Evolutionary conservation across 2,329 filamentous ascomycete genomes (phyloP), one percentile per base, ranked within the genome.

Genomic region (Aspergillus sp.): DNA sequence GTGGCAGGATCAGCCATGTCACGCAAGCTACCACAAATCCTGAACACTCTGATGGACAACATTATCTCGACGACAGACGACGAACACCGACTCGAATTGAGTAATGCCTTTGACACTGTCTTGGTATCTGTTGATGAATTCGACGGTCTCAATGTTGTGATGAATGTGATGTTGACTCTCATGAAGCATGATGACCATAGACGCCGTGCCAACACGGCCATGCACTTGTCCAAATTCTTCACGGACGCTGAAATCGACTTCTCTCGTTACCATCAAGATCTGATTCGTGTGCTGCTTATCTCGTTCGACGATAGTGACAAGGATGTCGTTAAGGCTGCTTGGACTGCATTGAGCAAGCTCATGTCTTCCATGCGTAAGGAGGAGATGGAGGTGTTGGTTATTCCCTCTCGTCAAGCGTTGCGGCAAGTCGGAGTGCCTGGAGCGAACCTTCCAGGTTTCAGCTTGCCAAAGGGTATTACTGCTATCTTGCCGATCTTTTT

Each of bases 401-500:
- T 82, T 42, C 93, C 91, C 0, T 95, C 91, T 2, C 78, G 91
- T 46, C 87, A 94, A 66, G 85, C 88, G 1, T 76, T 98, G 43
- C 83, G 88, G 53, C 88, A 91, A 59, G 87, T 97, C 37, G 93
- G 94, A 56, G 88, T 95, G 36, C 74, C 90, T 34, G 93, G 93
- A 27, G 79, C 84, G 33, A 85, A 90, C 59, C 75, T 98, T 37
- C 82, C 90, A 33, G 94, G 93, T 31, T 98, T 98, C 72, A 76
- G 75, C 31, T 73, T 97, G 44, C 93, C 91, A 2, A 98, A 97
- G 79, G 94, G 94, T 49, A 95, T 98, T 75, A 95, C 90, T 61
- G 90, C 93, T 50, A 85, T 98, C 52, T 72, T 98, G 48, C 93
- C 94, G 2, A 97, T 98, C 53, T 97, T 98, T 79, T 69, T 97